Evolutionary conservation across 306 rosid genomes (phyloP).

Genomic region (Glycine tomentella): DNA sequence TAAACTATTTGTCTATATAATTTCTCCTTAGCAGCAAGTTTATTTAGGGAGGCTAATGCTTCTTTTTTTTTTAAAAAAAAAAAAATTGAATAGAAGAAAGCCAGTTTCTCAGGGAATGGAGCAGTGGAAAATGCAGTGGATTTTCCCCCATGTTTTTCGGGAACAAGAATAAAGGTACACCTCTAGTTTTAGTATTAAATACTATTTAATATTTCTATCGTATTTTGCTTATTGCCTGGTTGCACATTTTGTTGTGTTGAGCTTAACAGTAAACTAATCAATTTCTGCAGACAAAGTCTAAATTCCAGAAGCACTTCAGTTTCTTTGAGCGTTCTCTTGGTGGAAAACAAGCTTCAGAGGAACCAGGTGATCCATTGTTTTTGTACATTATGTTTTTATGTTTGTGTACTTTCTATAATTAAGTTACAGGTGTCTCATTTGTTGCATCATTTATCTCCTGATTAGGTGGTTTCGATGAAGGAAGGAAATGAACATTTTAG

Average conservation of each 20-base stretch:
- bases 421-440: constrained; percentile 19
- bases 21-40: neutral
- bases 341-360: constrained; percentile 62
- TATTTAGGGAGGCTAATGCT: neutral
- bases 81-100: constrained; percentile 60
- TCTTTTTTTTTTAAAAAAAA: neutral
- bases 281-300: constrained; percentile 63
- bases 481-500: constrained; percentile 52
- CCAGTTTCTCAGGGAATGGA: constrained; percentile 56
- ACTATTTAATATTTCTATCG: neutral
- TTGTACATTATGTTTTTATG: constrained; percentile 2
- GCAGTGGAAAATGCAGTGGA: constrained; percentile 60
- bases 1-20: neutral
- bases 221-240: neutral
- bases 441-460: constrained; percentile 32
- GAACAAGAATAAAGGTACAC: constrained; percentile 68
- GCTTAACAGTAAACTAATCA: constrained; percentile 9
- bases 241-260: constrained; percentile 21
- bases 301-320: constrained; percentile 60
- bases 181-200: neutral
- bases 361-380: constrained; percentile 59
- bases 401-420: neutral
- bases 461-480: constrained; percentile 60
- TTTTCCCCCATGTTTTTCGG: constrained; percentile 72
- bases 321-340: constrained; percentile 56